Evolutionary conservation across 1,284 basidiomycete genomes (phyloP).

Genomic region (Ustanciosporium gigantosporum): DNA sequence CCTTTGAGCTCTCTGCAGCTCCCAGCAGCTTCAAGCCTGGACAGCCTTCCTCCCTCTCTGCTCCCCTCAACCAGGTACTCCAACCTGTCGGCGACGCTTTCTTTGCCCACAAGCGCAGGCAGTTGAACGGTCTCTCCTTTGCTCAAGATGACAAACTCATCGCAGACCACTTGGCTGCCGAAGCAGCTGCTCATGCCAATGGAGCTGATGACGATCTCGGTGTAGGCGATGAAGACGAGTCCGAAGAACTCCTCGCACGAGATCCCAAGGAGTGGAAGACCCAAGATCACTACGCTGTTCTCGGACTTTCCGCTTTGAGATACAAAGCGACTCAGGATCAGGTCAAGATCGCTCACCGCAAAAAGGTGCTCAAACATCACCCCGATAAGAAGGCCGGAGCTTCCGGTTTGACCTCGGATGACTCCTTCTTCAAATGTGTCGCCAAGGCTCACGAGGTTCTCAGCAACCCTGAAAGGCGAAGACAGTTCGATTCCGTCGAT

Average conservation of each 20-base stretch:
- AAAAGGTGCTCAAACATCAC: conserved; percentile 98
- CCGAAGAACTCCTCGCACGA: conserved; percentile 70
- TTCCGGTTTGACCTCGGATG: conserved; percentile 80
- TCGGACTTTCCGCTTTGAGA: conserved; percentile 87
- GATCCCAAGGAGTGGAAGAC: conserved; percentile 99
- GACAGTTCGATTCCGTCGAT: conserved; percentile 96
- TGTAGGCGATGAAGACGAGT: conserved; percentile 88
- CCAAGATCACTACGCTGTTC: conserved; percentile 97
- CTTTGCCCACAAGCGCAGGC: conserved; percentile 53
- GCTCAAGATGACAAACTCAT: conserved; percentile 55
- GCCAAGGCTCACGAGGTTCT: conserved; percentile 94
- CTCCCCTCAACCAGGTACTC: conserved; percentile 35
- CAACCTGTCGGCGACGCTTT: conserved; percentile 55
- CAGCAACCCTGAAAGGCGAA: conserved; percentile 80
- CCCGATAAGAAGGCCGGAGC: conserved; percentile 93
- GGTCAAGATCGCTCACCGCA: conserved; percentile 97
- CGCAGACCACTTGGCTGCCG: conserved; percentile 28
- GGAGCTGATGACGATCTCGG: conserved; percentile 79
- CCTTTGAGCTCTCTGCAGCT: conserved; percentile 52
- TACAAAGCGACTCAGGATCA: conserved; percentile 87
- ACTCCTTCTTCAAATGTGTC: conserved; percentile 99
- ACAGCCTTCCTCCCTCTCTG: conserved; percentile 44
- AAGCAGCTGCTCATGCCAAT: conserved; percentile 66
- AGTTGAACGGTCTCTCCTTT: conserved; percentile 52
- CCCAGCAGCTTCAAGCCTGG: conserved; percentile 53